Base-by-base conservation (phyloP, 164 flowering plant genomes). In the Aristolochia contorta region DNA sequence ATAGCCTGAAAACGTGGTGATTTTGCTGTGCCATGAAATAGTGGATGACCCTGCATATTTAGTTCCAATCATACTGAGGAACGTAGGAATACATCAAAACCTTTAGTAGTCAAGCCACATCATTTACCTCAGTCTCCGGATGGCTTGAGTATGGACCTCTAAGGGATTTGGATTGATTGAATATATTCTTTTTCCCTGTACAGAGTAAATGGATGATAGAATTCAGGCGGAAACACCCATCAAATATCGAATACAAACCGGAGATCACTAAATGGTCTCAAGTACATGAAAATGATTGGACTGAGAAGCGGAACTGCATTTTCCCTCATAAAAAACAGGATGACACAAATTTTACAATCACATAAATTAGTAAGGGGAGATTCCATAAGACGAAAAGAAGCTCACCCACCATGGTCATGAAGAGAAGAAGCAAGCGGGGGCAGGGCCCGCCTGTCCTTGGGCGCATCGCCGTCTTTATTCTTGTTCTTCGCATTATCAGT, bases 1-100 rank as follows among this genome's bases (percentile, higher is more conserved):
- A 91, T 82, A 37, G 96, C 97, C 73, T 83, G 91, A 63, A 91
- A 87, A 18, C 97, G 85, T 25, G 96, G 97, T 51, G 96, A 89
- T 75, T 86, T 91, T 59, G 83, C 73, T 4, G 66, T 58, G 47
- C 59, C 63, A 67, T 79, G 72, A 52, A 72, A 73, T 16, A 74
- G 77, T 71, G 72, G 72, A 70, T 69, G 67, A 69, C 74, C 86
- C 97, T 87, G 58, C 63, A 66, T 54, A 33, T 22, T 48, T 19
- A 59, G 20, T 14, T 10, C 43, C 43, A 58, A 25, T 16, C 21
- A 56, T 30, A 56, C 32, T 30, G 6, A 30, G 18, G 25, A 30
- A 37, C 43, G 7, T 30, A 16, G 3, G 12, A 8, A 53, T 46
- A 53, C 54, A 25, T 47, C 37, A 59, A 57, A 47, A 6, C 61